Evolutionary conservation across 768 basidiomycete genomes (phyloP), one percentile per base, ranked within the genome.

Genomic region (Lentinula edodes): DNA sequence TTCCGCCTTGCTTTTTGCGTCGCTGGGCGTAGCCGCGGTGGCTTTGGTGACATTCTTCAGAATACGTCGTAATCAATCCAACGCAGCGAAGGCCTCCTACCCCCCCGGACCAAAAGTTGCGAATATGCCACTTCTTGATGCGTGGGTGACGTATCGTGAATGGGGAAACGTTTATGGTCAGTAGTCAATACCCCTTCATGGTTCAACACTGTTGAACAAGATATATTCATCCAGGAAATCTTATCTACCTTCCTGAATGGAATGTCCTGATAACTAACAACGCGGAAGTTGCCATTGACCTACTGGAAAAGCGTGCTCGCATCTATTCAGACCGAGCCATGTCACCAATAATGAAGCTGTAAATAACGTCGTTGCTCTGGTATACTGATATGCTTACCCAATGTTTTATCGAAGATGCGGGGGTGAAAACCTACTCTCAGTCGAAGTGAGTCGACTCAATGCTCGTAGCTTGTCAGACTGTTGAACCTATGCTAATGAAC

Each of bases 251-350:
- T 28, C 71, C 70, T 5, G 61, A 66, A 28, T 15, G n/a, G 34
- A 71, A 70, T 41, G 63, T 67, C n/a, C 61, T 75, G 35, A 61
- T 74, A 35, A 63, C 74, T 20, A 73, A 72, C 60, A 64, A 66
- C 3, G 32, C 66, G 20, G 62, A 74, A 43, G 68, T 67, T 28
- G 68, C 69, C 2, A 20, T 53, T 9, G 65, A 70, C 36, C 61
- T 70, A 5, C 62, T 70, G 9, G 69, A 69, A 16, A 68, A 66
- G 52, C 63, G 68, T 7, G 63, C 69, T 1, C 42, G 60, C 20
- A 67, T 69, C 23, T 69, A 68, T 61, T 70, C 69, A 1, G 66
- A 69, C 45, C 64, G 70, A 16, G 65, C 60, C 4, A 36, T 51
- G 36, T 23, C 62, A 18, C 57, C 63, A 5, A 65, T 67, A 54